phyloP scores from a whole-genome alignment of 148 eudicot genomes.

The Simmondsia chinensis region DNA sequence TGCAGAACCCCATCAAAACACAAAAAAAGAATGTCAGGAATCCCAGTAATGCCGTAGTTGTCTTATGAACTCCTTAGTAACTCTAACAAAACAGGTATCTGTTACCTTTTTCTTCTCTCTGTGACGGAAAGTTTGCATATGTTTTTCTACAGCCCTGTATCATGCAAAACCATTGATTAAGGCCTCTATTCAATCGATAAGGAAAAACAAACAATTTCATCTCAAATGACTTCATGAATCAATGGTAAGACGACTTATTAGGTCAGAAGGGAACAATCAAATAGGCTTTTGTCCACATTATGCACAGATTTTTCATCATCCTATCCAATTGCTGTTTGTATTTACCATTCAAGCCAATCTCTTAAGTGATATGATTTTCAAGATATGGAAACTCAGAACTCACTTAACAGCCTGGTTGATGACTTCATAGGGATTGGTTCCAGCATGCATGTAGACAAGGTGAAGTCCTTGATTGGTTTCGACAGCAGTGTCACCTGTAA shows the following conservation, averaged over 20 bases:
- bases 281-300: too few relatives aligned
- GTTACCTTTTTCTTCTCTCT: conserved; percentile 88
- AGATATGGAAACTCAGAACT: conserved; percentile 16
- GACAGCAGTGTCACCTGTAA: conserved; percentile 75
- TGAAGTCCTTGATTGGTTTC: conserved; percentile 63
- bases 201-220: too few relatives aligned
- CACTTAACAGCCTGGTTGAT: conserved; percentile 74
- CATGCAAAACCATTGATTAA: background rate
- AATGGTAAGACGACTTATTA: too few relatives aligned
- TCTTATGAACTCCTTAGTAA: background rate
- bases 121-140: conserved; percentile 83
- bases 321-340: too few relatives aligned
- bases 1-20: conserved; percentile 13
- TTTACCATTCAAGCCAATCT: too few relatives aligned
- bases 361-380: too few relatives aligned
- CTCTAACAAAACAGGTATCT: background rate
- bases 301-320: too few relatives aligned
- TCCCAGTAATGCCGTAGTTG: background rate
- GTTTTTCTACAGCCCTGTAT: conserved; percentile 76
- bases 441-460: conserved; percentile 85
- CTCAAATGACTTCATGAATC: too few relatives aligned
- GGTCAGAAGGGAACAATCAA: too few relatives aligned
- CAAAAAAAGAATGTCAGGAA: conserved; percentile 4
- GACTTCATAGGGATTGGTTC: conserved; percentile 83
- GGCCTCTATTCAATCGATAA: too few relatives aligned